phyloP scores from a whole-genome alignment of 139 green algal genomes.

The Diplosphaera chodatii region DNA sequence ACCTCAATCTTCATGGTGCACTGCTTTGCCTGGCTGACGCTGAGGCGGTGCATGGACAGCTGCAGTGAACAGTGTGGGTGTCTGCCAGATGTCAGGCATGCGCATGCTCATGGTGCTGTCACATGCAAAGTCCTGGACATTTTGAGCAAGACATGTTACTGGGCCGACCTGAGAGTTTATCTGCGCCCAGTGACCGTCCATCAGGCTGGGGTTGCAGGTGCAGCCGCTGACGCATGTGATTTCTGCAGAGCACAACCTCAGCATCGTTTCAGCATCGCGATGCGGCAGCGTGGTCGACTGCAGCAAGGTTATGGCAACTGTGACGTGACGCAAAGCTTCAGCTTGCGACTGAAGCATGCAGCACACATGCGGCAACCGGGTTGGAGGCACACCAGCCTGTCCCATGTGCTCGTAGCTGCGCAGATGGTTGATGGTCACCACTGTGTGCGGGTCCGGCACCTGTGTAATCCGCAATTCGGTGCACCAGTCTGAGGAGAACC shows the following conservation, averaged over 20 bases:
- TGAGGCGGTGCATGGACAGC: neutral
- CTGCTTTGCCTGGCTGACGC: neutral
- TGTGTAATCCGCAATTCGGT: too few species aligned
- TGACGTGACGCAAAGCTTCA: too few species aligned
- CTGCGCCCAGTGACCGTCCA: neutral
- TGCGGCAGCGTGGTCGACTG: too few species aligned
- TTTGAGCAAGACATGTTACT: neutral
- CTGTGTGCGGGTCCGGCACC: neutral
- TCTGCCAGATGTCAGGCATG: too few species aligned
- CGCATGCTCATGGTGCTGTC: neutral
- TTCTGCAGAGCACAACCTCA: neutral
- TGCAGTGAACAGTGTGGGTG: neutral
- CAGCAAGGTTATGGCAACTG: too few species aligned
- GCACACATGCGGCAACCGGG: too few species aligned
- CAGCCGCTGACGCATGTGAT: neutral
- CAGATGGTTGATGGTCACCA: neutral
- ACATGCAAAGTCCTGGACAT: neutral
- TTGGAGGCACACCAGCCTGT: neutral
- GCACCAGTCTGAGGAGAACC: too few species aligned
- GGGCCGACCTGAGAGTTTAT: neutral
- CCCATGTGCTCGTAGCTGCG: neutral
- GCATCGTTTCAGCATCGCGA: too few species aligned
- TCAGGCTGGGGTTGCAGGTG: neutral
- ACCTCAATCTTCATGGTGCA: neutral
- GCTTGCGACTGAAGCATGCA: too few species aligned